phyloP scores from a whole-genome alignment of 2,329 filamentous ascomycete species.

The Sporothrix euskadiensis region DNA sequence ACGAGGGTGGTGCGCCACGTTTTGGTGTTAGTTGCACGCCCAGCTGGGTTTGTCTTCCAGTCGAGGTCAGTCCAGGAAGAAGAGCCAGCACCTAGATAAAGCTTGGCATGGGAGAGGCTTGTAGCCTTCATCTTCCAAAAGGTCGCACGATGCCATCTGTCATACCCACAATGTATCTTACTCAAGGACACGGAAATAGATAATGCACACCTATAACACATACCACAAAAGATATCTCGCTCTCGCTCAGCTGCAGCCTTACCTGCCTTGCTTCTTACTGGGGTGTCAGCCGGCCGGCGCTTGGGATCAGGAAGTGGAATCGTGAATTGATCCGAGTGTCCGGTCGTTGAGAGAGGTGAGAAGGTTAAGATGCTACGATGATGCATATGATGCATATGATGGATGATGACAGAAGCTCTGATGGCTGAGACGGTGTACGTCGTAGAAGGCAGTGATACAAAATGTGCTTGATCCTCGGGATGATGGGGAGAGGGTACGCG shows the following conservation, averaged over 20 bases:
- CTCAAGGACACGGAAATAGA: too few relatives aligned
- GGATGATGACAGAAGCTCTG: neutral
- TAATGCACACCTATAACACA: neutral
- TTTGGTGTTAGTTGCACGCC: neutral
- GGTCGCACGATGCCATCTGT: neutral
- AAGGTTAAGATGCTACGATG: neutral
- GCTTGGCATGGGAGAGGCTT: neutral
- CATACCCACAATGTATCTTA: neutral
- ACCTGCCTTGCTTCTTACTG: neutral
- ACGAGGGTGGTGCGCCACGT: neutral
- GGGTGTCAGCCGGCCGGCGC: neutral
- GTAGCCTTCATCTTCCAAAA: neutral
- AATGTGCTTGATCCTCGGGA: neutral
- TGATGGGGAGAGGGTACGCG: neutral
- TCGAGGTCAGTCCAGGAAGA: neutral
- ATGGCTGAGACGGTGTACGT: too few relatives aligned
- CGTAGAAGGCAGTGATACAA: neutral
- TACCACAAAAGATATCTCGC: neutral
- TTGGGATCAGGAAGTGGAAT: neutral
- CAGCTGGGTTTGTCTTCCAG: constrained; percentile 1
- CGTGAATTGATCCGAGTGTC: neutral
- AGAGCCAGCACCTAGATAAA: neutral
- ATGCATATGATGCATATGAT: neutral
- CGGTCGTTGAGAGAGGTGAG: neutral
- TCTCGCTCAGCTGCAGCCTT: neutral